These are phyloP conservation scores for Pelargonium myrrhifolium DNA, from an alignment of 441 rosid species.

Conservation along the genomic window DNA sequence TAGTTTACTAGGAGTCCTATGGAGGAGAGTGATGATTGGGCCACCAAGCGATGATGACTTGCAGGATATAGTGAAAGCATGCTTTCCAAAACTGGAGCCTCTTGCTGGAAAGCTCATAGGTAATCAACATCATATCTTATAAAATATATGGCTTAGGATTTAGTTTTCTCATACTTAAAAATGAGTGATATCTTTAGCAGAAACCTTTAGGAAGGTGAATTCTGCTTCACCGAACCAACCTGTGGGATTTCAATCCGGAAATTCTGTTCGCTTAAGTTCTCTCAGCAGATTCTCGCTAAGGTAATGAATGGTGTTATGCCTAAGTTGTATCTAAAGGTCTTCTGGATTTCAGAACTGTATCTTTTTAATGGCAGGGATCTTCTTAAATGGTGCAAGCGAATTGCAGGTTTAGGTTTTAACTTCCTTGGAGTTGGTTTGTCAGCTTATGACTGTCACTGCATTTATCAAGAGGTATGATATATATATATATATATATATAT, in stretches of 20 bases:
- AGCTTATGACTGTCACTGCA: constrained; percentile 38
- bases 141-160: constrained; percentile 12
- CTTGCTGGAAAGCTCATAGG: constrained; percentile 68
- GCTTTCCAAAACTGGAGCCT: constrained; percentile 66
- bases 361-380: constrained; percentile 65
- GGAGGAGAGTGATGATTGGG: constrained; percentile 85
- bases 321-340: constrained; percentile 6
- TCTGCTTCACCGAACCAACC: constrained; percentile 30
- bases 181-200: constrained; percentile 36
- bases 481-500: not conserved
- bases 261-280: constrained; percentile 31
- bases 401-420: constrained; percentile 38
- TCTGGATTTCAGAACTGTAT: constrained; percentile 10
- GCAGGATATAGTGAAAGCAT: constrained; percentile 46
- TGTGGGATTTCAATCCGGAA: constrained; percentile 33
- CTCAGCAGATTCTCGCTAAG: constrained; percentile 62
- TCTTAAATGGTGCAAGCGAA: constrained; percentile 91
- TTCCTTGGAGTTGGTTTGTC: constrained; percentile 31
- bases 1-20: constrained; percentile 50
- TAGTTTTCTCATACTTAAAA: constrained; percentile 13
- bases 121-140: constrained; percentile 26
- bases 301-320: constrained; percentile 28
- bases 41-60: constrained; percentile 61
- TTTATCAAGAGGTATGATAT: constrained; percentile 70
- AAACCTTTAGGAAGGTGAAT: constrained; percentile 57